These are phyloP conservation scores for Debaryomycetaceae sp. DNA, from an alignment of 1,139 yeast species.

Conservation along the genomic window DNA sequence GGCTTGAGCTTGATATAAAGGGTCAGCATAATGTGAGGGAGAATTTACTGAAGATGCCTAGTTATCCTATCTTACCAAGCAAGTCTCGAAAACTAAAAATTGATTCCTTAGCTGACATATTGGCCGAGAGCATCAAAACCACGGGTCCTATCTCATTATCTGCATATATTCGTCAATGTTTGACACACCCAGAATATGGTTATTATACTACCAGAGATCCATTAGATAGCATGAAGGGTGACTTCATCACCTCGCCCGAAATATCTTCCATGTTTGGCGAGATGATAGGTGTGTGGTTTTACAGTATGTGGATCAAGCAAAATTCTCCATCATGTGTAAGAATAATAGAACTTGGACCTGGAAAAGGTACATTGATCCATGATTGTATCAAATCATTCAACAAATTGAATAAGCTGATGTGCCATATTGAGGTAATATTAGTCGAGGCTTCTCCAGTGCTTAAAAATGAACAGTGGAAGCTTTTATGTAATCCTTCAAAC, in stretches of 20 bases:
- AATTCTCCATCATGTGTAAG: constrained; percentile 46
- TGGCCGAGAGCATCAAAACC: constrained; percentile 55
- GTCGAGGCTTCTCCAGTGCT: constrained; percentile 74
- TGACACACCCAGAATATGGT: constrained; percentile 75
- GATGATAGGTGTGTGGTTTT: constrained; percentile 74
- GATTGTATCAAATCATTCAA: constrained; percentile 55
- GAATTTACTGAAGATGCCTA: constrained; percentile 33
- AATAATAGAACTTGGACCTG: constrained; percentile 87
- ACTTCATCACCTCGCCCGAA: constrained; percentile 84
- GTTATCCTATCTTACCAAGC: constrained; percentile 19
- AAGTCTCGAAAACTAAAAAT: constrained; percentile 13
- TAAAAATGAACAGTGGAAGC: constrained; percentile 52
- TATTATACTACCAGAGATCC: constrained; percentile 81
- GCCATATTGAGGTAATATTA: constrained; percentile 43
- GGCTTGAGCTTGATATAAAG: constrained; percentile 35
- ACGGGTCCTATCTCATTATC: constrained; percentile 77
- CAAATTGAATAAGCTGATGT: constrained; percentile 27
- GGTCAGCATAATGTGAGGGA: constrained; percentile 31
- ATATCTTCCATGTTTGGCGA: constrained; percentile 88
- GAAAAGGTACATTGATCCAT: constrained; percentile 73
- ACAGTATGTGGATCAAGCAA: constrained; percentile 59
- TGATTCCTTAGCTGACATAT: constrained; percentile 35
- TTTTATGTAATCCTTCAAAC: constrained; percentile 38
- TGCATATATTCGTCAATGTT: constrained; percentile 77
- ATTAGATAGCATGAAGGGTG: constrained; percentile 59